Evolutionary conservation across 2,329 filamentous ascomycete species (phyloP).

Genomic region (Decorospora gaudefroyi): DNA sequence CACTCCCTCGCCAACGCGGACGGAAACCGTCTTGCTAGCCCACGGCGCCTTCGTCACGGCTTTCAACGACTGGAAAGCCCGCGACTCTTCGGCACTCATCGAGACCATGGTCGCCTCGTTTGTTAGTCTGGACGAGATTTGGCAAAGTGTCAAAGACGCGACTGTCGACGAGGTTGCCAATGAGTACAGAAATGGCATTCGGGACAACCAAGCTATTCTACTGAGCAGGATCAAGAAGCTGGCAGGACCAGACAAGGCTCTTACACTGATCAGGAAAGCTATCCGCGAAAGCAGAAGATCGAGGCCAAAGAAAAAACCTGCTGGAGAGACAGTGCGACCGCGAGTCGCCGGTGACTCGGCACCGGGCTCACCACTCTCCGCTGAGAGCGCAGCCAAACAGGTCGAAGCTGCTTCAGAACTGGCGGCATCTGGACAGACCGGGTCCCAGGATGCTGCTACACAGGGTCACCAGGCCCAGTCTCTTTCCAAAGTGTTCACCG

Average conservation of each 20-base stretch:
- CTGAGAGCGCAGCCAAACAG: constrained; percentile 46
- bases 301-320: constrained; percentile 66
- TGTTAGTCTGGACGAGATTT: constrained; percentile 80
- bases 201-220: constrained; percentile 78
- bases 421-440: constrained; percentile 26
- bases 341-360: constrained; percentile 60
- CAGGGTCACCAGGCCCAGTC: constrained; percentile 50
- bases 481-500: constrained; percentile 60
- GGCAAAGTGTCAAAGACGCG: constrained; percentile 79
- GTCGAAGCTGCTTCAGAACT: constrained; percentile 41
- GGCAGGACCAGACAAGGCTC: constrained; percentile 71
- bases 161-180: constrained; percentile 72
- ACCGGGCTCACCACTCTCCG: constrained; percentile 32
- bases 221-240: constrained; percentile 80
- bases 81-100: constrained; percentile 75
- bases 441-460: constrained; percentile 15
- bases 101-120: constrained; percentile 87
- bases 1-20: constrained; percentile 65
- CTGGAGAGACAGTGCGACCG: constrained; percentile 69
- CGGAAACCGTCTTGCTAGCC: constrained; percentile 66
- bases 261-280: constrained; percentile 73
- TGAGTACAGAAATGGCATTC: constrained; percentile 78
- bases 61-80: constrained; percentile 82
- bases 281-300: constrained; percentile 72
- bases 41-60: constrained; percentile 77